phyloP scores from a whole-genome alignment of 2,329 filamentous ascomycete genomes.

The Trichoderma atroviride region DNA sequence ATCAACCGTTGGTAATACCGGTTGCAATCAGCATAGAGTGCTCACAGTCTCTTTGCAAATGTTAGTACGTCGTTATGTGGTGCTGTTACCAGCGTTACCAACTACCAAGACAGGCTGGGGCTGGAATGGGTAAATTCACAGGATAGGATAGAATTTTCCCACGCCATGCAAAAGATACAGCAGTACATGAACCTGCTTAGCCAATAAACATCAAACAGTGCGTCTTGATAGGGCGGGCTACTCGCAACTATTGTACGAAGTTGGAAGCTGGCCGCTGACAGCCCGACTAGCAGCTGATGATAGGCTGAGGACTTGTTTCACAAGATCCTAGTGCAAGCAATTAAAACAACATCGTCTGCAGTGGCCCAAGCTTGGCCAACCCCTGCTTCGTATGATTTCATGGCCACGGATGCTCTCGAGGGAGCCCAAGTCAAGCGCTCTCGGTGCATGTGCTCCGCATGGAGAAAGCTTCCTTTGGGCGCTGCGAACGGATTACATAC shows the following conservation, averaged over 20 bases:
- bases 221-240: background rate
- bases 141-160: background rate
- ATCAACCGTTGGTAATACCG: background rate
- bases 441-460: constrained; percentile 6
- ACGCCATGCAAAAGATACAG: background rate
- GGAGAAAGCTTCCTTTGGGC: constrained; percentile 4
- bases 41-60: background rate
- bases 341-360: constrained; percentile 14
- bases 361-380: constrained; percentile 16
- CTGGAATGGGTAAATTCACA: background rate
- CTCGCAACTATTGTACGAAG: background rate
- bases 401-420: background rate
- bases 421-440: background rate
- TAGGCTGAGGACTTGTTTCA: constrained; percentile 23
- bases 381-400: constrained; percentile 22
- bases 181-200: background rate
- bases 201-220: constrained; percentile 20
- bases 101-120: background rate
- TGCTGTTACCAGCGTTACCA: background rate
- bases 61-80: background rate
- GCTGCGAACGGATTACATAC: background rate
- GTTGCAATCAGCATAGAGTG: background rate
- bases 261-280: constrained; percentile 11
- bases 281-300: constrained; percentile 2
- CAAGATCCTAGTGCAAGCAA: constrained; percentile 10